A percentile compares a stretch with the other conserved stretches of the same genome.
phyloP scores from a whole-genome alignment of 2,329 filamentous ascomycete genomes.

The Colletotrichum liriopes region DNA sequence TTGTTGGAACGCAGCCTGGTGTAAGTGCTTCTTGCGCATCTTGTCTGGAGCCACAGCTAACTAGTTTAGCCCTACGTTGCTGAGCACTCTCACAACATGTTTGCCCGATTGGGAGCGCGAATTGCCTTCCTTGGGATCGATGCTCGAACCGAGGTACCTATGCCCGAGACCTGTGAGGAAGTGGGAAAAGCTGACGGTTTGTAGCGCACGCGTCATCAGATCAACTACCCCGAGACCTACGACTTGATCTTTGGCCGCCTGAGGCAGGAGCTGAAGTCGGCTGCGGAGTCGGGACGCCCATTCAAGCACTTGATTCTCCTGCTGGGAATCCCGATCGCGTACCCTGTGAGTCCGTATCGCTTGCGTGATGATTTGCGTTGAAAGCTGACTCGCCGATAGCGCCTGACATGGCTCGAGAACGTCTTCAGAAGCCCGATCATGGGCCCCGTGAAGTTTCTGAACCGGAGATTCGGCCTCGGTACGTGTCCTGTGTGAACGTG shows the following conservation, averaged over 20 bases:
- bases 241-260: constrained; percentile 85
- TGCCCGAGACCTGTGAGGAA: neutral
- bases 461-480: constrained; percentile 88
- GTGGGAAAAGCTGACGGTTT: constrained; percentile 6
- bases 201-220: constrained; percentile 87
- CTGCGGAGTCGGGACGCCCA: constrained; percentile 76
- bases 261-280: constrained; percentile 80
- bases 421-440: constrained; percentile 89
- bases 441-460: constrained; percentile 89
- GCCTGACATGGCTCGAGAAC: constrained; percentile 97
- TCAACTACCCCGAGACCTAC: constrained; percentile 95
- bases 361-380: neutral
- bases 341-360: constrained; percentile 73
- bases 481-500: constrained; percentile 43
- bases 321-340: constrained; percentile 89
- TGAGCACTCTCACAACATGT: constrained; percentile 89
- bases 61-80: constrained; percentile 87
- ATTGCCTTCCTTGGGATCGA: constrained; percentile 92
- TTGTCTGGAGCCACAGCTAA: constrained; percentile 58
- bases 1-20: constrained; percentile 82
- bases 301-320: constrained; percentile 92
- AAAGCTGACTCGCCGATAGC: constrained; percentile 58
- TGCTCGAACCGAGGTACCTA: constrained; percentile 84
- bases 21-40: constrained; percentile 68
- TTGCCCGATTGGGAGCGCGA: constrained; percentile 84